Evolutionary conservation across 768 basidiomycete species (phyloP), one percentile per base, ranked within the genome.

Genomic region (Gymnopilus junonius): DNA sequence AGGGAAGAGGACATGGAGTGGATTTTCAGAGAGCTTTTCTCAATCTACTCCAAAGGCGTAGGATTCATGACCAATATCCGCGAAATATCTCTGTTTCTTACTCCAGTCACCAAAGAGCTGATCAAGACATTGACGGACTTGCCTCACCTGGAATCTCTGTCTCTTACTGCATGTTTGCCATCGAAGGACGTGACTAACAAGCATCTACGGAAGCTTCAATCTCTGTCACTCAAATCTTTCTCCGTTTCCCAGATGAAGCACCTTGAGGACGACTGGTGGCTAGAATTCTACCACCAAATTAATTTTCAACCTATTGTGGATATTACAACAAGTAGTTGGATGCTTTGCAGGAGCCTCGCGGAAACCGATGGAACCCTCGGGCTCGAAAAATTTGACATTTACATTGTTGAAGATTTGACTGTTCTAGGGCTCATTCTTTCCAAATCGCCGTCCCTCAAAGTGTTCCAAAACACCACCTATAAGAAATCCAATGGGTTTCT

Each of bases 11-110:
- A 51, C 27, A 29, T 29, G 8, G 14, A 29, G 48, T 31, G 48
- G 48, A 6, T 17, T 2, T 48, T 48, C 14, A 8, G 11, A 25
- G 45, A 25, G 46, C 63, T 64, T 59, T 20, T 64, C 4, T 58
- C 58, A 4, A 40, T 69, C 32, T 67, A 67, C 53, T 42, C 62
- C 4, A 58, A 64, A 37, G 58, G 67, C 39, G 50, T 70, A 14
- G 27, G n/a, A 21, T 29, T 29, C 35, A 65, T 70, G 59, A 42
- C 58, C n/a, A 68, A 70, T 50, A 57, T 70, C n/a, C 45, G 57
- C 17, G 63, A 67, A 61, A n/a, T 70, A 10, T 14, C 10, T 14
- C 31, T 55, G 31, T 7, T 8, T 20, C 40, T 32, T 0, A 62
- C 42, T 15, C 32, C 25, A 7, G 46, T 61, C 25, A 56, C 61